Evolutionary conservation across 2,329 filamentous ascomycete genomes (phyloP), one percentile per base, ranked within the genome.

Genomic region (Amauroascus niger): DNA sequence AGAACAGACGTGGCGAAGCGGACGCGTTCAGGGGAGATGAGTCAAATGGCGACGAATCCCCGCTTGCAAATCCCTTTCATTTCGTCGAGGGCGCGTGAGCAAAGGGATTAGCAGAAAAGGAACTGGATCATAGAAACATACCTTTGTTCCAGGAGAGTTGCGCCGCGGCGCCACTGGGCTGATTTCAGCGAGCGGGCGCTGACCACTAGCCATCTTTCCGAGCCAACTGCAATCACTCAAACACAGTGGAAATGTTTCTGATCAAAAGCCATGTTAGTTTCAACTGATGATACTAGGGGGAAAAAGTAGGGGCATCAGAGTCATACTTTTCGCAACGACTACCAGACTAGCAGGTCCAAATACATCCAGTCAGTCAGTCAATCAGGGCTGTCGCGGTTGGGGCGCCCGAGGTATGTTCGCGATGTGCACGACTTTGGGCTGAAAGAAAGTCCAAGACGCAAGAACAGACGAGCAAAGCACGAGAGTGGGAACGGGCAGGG

Each of bases 101-200:
- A 28, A 26, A 6, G 16, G 9, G 14, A 51, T 22, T 13, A 8
- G n/a, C n/a, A n/a, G n/a, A 14, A 44, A 45, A 11, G 1, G n/a
- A 26, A 45, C 26, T 11, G n/a, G 39, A 44, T 22, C 14, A 9
- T 20, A 13, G n/a, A n/a, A 30, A 40, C 50, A 28, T 28, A 52
- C 50, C 50, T 52, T 52, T 1, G 16, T 49, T 75, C 86, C 94
- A 51, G 90, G 89, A 49, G 90, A 96, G 74, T 97, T 97, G 64
- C 90, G 81, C 67, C 91, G 82, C 70, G 83, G 84, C 71, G 90
- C 88, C 58, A 86, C 86, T 50, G 87, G 86, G 62, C 86, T 88
- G 65, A 98, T 83, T 74, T 98, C 93, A 58, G 88, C 87, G 60
- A 98, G 79, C 55, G 93, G 87, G 63, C 86, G 83, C 65, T 84